Base-by-base conservation (phyloP, 2,329 filamentous ascomycete genomes). In the Botrytis tulipae region DNA sequence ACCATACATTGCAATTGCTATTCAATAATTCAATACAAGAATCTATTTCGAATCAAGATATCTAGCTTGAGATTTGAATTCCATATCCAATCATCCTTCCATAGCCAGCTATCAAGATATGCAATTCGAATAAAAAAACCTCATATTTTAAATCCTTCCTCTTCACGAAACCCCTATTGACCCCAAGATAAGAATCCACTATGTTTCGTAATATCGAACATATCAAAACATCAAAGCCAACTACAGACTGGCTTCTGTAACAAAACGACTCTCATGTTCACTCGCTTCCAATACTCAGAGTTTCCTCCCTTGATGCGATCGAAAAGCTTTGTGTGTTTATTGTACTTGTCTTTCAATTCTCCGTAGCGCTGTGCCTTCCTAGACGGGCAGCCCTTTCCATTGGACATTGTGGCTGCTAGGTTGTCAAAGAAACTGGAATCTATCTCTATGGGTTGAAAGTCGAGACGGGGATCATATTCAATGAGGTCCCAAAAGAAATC, bases 1-100 rank as follows among this genome's bases (percentile, higher is more conserved):
- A 51, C 25, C 14, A 32, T 32, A 32, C 16, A 35, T 76, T 70
- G 16, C 73, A 74, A 76, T 29, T 16, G 37, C 9, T 16, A 32
- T 40, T 32, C 51, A n/a, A 57, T 16, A 16, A 16, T 57, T 5
- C 51, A 51, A 73, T 81, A 20, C 79, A 78, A 3, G 75, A 78
- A 37, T 72, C 22, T 29, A 75, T 80, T 80, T 79, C 67, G 77
- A 78, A 71, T 32, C 5, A 57, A 16, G 6, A 18, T 59, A 59
- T 29, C 16, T 6, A 59, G 16, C 54, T 14, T 20, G 4, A 48
- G 9, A 48, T 25, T 25, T 25, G 22, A 22, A 25, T 48, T 25
- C 46, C 9, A 12, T 48, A 48, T 9, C 22, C 9, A 48, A 22
- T 25, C 22, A 48, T 48, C 22, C 2, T 48, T 48, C 46, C 10